These are phyloP conservation scores for Catenaria anguillulae DNA, from an alignment of 371 early-diverging fungal species.

Conservation along the genomic window DNA sequence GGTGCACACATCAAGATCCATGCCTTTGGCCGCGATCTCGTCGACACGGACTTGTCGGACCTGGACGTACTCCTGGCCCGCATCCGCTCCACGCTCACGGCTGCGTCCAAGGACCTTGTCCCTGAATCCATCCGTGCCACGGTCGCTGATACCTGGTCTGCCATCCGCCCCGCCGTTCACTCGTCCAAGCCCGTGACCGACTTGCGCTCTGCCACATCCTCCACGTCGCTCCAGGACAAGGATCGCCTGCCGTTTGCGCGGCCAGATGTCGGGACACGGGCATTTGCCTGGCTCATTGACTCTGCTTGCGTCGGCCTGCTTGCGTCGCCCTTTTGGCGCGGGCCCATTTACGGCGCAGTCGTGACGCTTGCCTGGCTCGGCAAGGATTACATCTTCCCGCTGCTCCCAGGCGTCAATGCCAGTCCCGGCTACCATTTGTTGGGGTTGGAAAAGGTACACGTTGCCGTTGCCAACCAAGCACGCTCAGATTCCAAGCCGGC, in stretches of 20 bases:
- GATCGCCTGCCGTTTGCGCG: slow-evolving; percentile 2
- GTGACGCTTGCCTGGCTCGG: neutral
- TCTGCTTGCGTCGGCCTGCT: slow-evolving; percentile 4
- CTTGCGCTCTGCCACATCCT: no score
- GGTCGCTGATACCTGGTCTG: neutral
- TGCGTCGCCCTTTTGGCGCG: slow-evolving; percentile 2
- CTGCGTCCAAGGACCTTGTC: no score
- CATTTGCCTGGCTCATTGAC: slow-evolving; percentile 5
- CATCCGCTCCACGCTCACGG: no score
- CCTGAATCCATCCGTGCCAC: no score
- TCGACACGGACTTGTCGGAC: no score
- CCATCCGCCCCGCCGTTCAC: neutral
- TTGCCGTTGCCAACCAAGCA: neutral
- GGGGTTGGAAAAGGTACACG: slow-evolving; percentile 3
- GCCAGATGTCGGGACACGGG: neutral
- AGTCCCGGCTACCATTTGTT: neutral
- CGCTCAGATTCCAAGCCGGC: neutral
- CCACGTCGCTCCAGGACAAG: neutral
- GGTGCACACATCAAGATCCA: neutral
- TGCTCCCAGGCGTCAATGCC: neutral
- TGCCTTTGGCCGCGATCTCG: neutral
- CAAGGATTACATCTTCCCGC: neutral
- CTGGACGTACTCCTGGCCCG: no score
- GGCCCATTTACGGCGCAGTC: slow-evolving; percentile 1
- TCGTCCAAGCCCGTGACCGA: no score